Base-by-base conservation (phyloP, 257 asterid genomes). In the Salvia splendens region DNA sequence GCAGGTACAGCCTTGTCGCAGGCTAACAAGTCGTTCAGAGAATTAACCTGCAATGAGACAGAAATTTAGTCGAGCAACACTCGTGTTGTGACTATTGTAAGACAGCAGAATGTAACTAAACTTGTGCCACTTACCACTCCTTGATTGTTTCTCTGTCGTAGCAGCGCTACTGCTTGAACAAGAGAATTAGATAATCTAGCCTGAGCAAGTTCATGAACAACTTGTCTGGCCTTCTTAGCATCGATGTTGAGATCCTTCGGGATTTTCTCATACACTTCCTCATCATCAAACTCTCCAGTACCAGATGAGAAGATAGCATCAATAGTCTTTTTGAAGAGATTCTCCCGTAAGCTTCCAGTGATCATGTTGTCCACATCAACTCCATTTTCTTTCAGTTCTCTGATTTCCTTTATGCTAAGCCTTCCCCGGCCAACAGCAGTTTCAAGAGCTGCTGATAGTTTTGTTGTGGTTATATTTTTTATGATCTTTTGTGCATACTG, bases 1-100 rank as follows among this genome's bases (percentile, higher is more conserved):
- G 97, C 73, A 32, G 97, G 93, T 11, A 91, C 96, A 5, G 97
- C 99, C 83, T 88, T 90, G 84, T 94, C 96, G 36, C 99, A 88
- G 55, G 97, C 97, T 78, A 94, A 74, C 77, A 94, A 60, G 77
- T 94, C 92, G 67, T 94, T 91, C 38, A 94, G 88, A 4, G 99
- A 91, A 20, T 84, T 86, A 28, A 88, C 97, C 99, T 94, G 73
- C 76, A 82, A 52, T 73, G 78, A 49, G 40, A 47, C 9, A 41
- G 14, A 70, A 38, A 57, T 4, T 1, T 60, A 41, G 43, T 47
- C 61, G 10, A 54, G 70, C 33, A 35, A 76, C 45, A 72, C 45
- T 64, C 58, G 28, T 6, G 64, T 45, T 20, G 51, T 3, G 60
- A 33, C 47, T 10, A 4, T 33, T 30, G n/a, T 28, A 38, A 24